Percentiles rank a stretch among this genome's conserved stretches.
Evolutionary conservation across 352 stramenopile species (phyloP).

Genomic region (Pythium dissotocum): DNA sequence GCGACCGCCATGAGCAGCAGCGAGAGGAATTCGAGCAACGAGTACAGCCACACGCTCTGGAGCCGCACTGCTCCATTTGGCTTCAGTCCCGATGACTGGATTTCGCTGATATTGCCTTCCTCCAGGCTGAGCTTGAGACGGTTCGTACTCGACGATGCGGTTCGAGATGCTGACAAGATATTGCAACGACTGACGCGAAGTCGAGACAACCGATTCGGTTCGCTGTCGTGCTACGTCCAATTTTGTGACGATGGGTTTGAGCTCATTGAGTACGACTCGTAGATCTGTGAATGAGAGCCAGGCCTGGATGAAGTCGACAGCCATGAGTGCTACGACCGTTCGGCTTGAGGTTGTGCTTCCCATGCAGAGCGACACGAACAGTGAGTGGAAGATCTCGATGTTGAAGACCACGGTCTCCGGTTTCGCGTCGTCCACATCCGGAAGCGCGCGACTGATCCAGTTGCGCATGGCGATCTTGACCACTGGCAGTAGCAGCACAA

Average conservation of each 20-base stretch:
- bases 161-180: background rate
- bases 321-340: conserved; percentile 14
- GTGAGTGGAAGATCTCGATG: conserved; percentile 29
- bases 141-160: background rate
- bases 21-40: conserved; percentile 16
- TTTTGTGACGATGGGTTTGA: background rate
- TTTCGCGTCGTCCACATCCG: conserved; percentile 30
- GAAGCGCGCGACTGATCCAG: conserved; percentile 32
- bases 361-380: conserved; percentile 29
- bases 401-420: conserved; percentile 32
- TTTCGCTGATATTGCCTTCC: background rate
- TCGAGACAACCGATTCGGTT: background rate
- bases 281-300: conserved; percentile 13
- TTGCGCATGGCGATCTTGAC: conserved; percentile 47
- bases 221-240: background rate
- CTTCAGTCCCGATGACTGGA: no score
- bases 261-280: background rate
- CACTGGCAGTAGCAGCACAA: conserved; percentile 36
- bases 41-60: conserved; percentile 12
- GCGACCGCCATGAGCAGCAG: conserved; percentile 2
- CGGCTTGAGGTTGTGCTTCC: conserved; percentile 7
- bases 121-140: background rate
- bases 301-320: conserved; percentile 11
- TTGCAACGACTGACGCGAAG: background rate
- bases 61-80: background rate